A percentile compares a stretch with the other conserved stretches of the same genome.
These are phyloP conservation scores for Dianthus caryophyllus DNA, from an alignment of 148 eudicot species.

Conservation along the genomic window DNA sequence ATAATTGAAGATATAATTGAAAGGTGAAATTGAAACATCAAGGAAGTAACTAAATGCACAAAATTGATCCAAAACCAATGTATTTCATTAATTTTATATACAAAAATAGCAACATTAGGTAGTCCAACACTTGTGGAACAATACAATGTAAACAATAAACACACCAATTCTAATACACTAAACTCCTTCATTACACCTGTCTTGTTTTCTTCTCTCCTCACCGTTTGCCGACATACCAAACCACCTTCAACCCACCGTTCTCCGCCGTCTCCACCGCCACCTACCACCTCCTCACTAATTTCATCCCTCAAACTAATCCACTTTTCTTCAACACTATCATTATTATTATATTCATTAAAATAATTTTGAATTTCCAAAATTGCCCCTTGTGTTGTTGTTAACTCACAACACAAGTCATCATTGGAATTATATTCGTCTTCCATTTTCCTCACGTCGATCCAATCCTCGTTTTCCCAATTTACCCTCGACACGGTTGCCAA, in stretches of 20 bases:
- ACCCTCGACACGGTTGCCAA: constrained; percentile 42
- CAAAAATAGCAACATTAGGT: neutral
- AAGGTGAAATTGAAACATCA: neutral
- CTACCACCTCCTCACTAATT: constrained; percentile 11
- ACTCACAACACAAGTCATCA: too few species aligned
- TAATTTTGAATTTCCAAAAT: neutral
- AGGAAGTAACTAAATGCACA: neutral
- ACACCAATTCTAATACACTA: neutral
- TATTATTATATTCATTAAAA: neutral
- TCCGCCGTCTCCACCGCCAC: constrained; percentile 9
- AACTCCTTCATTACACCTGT: neutral
- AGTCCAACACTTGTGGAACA: constrained; percentile 1
- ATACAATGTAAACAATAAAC: constrained; percentile 11
- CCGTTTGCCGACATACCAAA: constrained; percentile 9
- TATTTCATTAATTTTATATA: constrained; percentile 1
- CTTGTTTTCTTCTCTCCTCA: neutral
- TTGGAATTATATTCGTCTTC: neutral
- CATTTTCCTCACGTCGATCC: constrained; percentile 2
- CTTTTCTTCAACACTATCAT: neutral
- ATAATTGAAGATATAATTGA: too few species aligned
- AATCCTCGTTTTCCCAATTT: constrained; percentile 59
- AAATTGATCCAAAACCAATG: constrained; percentile 3
- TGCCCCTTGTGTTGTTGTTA: neutral
- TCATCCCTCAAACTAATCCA: constrained; percentile 2
- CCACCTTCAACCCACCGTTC: constrained; percentile 15